A percentile compares a stretch with the other conserved stretches of the same genome.
Conservation (phyloP, 768 basidiomycete species). For the Lactarius indigo region DNA sequence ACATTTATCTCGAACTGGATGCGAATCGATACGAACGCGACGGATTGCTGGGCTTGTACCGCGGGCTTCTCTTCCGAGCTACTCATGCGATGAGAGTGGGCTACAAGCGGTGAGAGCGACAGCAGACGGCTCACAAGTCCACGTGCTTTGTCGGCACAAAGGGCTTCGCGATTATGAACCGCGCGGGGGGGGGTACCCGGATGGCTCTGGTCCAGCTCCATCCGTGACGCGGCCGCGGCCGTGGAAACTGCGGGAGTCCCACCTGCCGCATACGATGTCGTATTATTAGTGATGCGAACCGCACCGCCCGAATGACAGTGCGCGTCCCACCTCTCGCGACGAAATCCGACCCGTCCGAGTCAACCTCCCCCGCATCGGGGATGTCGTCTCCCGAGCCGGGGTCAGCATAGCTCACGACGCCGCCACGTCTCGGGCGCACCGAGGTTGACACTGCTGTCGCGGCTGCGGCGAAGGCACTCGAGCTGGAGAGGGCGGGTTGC, state of each 20-base stretch:
- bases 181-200: conserved; percentile 76
- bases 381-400: conserved; percentile 80
- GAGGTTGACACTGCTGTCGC: no score
- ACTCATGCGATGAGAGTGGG: conserved; percentile 6
- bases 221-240: conserved; percentile 28
- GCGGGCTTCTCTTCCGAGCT: conserved; percentile 59
- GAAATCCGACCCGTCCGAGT: conserved; percentile 84
- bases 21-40: conserved; percentile 81
- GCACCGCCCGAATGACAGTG: conserved; percentile 40
- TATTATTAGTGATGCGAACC: conserved; percentile 32
- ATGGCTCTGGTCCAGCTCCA: conserved; percentile 58
- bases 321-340: conserved; percentile 59
- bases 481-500: no score
- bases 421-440: conserved; percentile 48
- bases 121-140: conserved; percentile 57
- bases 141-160: conserved; percentile 60
- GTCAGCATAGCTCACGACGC: conserved; percentile 81
- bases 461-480: no score
- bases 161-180: conserved; percentile 62
- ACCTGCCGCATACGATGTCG: conserved; percentile 49
- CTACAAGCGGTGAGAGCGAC: conserved; percentile 22
- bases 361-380: conserved; percentile 74
- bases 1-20: conserved; percentile 93
- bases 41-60: conserved; percentile 51
- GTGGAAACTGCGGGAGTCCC: conserved; percentile 27